These are phyloP conservation scores for Eucalyptus curtisii DNA, from an alignment of 345 rosid genomes.

Conservation along the genomic window DNA sequence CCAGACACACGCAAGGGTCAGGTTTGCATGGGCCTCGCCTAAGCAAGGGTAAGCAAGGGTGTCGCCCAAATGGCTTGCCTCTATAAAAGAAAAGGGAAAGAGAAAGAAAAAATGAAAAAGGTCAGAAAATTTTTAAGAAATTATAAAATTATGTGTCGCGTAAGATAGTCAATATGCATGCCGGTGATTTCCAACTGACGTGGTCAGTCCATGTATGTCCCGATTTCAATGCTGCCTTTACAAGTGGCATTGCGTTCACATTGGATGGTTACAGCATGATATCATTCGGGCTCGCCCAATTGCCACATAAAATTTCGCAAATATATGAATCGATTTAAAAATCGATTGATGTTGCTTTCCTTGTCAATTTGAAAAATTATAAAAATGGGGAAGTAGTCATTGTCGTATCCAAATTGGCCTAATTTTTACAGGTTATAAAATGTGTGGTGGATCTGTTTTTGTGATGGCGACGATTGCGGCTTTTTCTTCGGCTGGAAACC, in stretches of 20 bases:
- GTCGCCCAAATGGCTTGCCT: too few species aligned
- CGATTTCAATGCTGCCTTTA: not conserved
- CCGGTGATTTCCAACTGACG: not conserved
- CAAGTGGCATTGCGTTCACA: not conserved
- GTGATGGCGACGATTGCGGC: not conserved
- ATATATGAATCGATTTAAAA: not conserved
- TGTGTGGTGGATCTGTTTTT: not conserved
- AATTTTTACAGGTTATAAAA: not conserved
- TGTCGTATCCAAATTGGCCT: not conserved
- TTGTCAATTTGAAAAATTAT: not conserved
- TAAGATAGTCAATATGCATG: too few species aligned
- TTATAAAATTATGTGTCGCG: too few species aligned
- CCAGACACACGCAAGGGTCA: rapidly evolving
- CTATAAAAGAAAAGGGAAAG: too few species aligned
- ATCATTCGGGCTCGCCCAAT: not conserved
- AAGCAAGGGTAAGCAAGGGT: too few species aligned
- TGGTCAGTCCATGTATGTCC: not conserved
- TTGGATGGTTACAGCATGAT: not conserved
- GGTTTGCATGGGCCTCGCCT: too few species aligned
- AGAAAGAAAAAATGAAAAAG: too few species aligned
- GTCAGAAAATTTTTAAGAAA: too few species aligned
- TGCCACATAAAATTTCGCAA: not conserved
- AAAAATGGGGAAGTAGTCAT: not conserved
- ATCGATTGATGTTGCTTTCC: not conserved
- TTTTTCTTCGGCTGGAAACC: not conserved